A percentile compares a stretch with the other conserved stretches of the same genome.
Conservation (phyloP, 2,329 filamentous ascomycete species). For the Nothomitra cinnamomea region DNA sequence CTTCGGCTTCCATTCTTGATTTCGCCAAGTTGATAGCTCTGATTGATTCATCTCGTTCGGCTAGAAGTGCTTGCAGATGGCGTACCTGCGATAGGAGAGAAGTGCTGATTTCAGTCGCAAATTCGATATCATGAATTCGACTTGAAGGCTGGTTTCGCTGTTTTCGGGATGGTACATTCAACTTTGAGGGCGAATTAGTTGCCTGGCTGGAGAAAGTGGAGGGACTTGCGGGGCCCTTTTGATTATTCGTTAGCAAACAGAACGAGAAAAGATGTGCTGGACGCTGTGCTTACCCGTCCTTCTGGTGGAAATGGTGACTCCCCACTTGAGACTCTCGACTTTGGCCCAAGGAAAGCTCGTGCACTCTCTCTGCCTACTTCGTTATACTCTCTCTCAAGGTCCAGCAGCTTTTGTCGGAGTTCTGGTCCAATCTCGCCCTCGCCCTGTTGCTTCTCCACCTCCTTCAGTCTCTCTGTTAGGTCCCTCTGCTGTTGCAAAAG, state of each 20-base stretch:
- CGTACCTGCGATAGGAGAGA: slow-evolving; percentile 88
- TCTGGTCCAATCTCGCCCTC: slow-evolving; percentile 70
- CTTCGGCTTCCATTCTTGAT: slow-evolving; percentile 65
- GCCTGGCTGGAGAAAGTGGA: slow-evolving; percentile 73
- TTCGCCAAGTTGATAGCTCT: slow-evolving; percentile 59
- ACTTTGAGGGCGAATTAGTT: slow-evolving; percentile 73
- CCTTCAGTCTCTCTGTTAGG: slow-evolving; percentile 62
- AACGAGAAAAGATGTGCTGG: neutral
- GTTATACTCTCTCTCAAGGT: slow-evolving; percentile 89
- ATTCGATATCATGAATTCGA: slow-evolving; percentile 88
- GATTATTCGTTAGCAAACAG: neutral
- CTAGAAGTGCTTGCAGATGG: slow-evolving; percentile 67
- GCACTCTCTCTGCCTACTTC: slow-evolving; percentile 83
- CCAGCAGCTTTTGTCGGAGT: slow-evolving; percentile 62
- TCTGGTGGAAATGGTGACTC: slow-evolving; percentile 15
- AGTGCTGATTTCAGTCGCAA: slow-evolving; percentile 95
- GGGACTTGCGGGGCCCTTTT: slow-evolving; percentile 22
- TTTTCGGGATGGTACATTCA: slow-evolving; percentile 72
- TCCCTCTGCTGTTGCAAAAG: slow-evolving; percentile 77
- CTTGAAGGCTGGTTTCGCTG: slow-evolving; percentile 78
- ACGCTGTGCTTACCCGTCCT: slow-evolving; percentile 23
- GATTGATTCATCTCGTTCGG: slow-evolving; percentile 75
- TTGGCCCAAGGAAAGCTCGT: slow-evolving; percentile 72
- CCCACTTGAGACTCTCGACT: slow-evolving; percentile 53
- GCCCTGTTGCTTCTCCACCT: slow-evolving; percentile 62